A percentile compares a stretch with the other conserved stretches of the same genome.
phyloP scores from a whole-genome alignment of 805 yeast species.

The Phaffomyces thermotolerans region DNA sequence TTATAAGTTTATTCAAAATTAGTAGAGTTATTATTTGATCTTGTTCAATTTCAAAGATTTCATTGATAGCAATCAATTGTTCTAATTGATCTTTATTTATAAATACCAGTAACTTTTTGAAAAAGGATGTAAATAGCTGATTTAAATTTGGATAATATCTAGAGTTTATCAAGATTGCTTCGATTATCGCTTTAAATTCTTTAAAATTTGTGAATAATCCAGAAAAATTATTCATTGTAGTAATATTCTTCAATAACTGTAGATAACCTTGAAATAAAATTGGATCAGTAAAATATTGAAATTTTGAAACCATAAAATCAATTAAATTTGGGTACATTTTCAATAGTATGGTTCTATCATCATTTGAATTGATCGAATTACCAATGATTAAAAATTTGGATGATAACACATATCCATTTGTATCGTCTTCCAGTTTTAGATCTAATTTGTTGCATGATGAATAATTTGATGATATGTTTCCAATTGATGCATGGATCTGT shows the following conservation, averaged over 20 bases:
- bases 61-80: slow-evolving; percentile 2
- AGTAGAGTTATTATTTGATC: slow-evolving; percentile 10
- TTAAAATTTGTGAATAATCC: slow-evolving; percentile 11
- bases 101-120: slow-evolving; percentile 18
- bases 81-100: slow-evolving; percentile 7
- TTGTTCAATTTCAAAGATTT: background rate
- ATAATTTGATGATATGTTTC: slow-evolving; percentile 22
- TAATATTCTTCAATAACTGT: slow-evolving; percentile 16
- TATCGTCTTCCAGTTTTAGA: background rate
- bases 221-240: slow-evolving; percentile 10
- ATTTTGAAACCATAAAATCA: slow-evolving; percentile 10
- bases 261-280: slow-evolving; percentile 22
- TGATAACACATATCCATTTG: slow-evolving; percentile 20
- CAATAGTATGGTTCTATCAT: slow-evolving; percentile 11
- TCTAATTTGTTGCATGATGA: slow-evolving; percentile 12
- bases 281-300: slow-evolving; percentile 18
- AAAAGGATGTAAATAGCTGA: slow-evolving; percentile 8
- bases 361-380: slow-evolving; percentile 17
- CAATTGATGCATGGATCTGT: slow-evolving; percentile 18
- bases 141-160: slow-evolving; percentile 20
- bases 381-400: slow-evolving; percentile 18
- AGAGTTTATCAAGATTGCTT: slow-evolving; percentile 17
- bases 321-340: slow-evolving; percentile 11
- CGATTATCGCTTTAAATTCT: slow-evolving; percentile 11
- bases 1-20: slow-evolving; percentile 16